These are phyloP conservation scores for Phytophthora idaei DNA, from an alignment of 352 stramenopile species.

Conservation along the genomic window DNA sequence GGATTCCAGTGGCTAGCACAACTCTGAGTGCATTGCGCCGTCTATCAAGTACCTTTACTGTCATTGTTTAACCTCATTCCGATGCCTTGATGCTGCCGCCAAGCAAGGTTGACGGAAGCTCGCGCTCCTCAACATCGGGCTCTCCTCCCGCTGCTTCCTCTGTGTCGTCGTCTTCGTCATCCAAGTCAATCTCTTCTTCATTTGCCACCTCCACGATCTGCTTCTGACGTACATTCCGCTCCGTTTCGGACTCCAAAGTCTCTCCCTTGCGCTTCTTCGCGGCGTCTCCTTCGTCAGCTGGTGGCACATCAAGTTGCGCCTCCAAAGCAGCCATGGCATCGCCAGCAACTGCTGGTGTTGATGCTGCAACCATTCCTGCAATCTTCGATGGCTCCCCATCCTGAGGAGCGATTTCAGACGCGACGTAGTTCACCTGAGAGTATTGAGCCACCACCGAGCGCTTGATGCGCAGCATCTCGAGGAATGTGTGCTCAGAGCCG, in stretches of 20 bases:
- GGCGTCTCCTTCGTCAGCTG: conserved; percentile 33
- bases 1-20: too few species aligned
- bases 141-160: conserved; percentile 29
- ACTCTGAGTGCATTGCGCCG: too few species aligned
- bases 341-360: conserved; percentile 45
- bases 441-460: conserved; percentile 96
- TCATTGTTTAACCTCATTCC: conserved; percentile 18
- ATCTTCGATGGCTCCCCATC: conserved; percentile 34
- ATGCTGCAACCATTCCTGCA: conserved; percentile 62
- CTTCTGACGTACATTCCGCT: conserved; percentile 85
- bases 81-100: conserved; percentile 26
- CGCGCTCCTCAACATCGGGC: conserved; percentile 59
- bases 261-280: conserved; percentile 70
- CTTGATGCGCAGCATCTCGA: conserved; percentile 99
- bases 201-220: conserved; percentile 75
- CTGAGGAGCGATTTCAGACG: conserved; percentile 84
- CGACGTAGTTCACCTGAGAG: conserved; percentile 97
- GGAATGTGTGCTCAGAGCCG: conserved; percentile 98
- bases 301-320: conserved; percentile 55
- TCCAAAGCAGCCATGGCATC: conserved; percentile 92
- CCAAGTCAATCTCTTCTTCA: conserved; percentile 94
- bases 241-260: conserved; percentile 50
- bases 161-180: conserved; percentile 82
- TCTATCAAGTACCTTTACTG: conserved; percentile 13
- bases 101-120: conserved; percentile 60